These are phyloP conservation scores for Candida ponderosae DNA, from an alignment of 805 yeast species.

Conservation along the genomic window DNA sequence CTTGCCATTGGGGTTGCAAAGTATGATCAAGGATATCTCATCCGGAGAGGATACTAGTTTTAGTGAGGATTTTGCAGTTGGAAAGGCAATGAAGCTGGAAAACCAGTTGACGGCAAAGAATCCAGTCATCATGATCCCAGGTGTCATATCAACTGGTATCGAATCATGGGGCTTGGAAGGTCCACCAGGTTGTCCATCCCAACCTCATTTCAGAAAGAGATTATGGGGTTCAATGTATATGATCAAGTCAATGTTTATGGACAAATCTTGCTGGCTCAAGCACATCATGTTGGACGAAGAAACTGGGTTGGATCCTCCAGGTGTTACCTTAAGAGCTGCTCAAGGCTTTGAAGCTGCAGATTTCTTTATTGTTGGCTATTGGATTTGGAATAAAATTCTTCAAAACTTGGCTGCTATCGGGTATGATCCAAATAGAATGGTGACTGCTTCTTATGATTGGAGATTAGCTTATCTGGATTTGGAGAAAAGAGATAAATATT, in stretches of 20 bases:
- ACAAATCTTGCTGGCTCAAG: constrained; percentile 89
- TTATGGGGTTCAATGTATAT: constrained; percentile 97
- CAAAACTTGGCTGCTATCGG: constrained; percentile 93
- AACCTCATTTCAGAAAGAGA: constrained; percentile 80
- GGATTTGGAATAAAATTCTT: constrained; percentile 97
- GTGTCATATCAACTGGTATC: constrained; percentile 90
- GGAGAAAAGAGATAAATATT: constrained; percentile 82
- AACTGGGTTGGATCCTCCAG: constrained; percentile 90
- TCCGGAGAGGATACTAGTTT: constrained; percentile 31
- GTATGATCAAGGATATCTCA: constrained; percentile 49
- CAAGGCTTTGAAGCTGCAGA: constrained; percentile 97
- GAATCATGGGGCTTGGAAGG: constrained; percentile 88
- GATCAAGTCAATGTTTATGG: constrained; percentile 86
- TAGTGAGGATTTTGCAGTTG: constrained; percentile 85
- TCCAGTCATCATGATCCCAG: constrained; percentile 92
- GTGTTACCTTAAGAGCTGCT: constrained; percentile 76
- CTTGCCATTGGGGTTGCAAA: constrained; percentile 59
- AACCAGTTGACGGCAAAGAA: constrained; percentile 47
- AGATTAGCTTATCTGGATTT: constrained; percentile 83
- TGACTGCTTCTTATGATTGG: constrained; percentile 95
- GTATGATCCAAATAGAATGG: constrained; percentile 86
- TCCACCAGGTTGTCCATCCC: constrained; percentile 72
- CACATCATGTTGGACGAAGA: constrained; percentile 83
- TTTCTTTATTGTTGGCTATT: constrained; percentile 92
- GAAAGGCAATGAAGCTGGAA: constrained; percentile 48